Evolutionary conservation across 176 grass and related monocot species (phyloP), one percentile per base, ranked within the genome.

Genomic region (Triticum urartu): DNA sequence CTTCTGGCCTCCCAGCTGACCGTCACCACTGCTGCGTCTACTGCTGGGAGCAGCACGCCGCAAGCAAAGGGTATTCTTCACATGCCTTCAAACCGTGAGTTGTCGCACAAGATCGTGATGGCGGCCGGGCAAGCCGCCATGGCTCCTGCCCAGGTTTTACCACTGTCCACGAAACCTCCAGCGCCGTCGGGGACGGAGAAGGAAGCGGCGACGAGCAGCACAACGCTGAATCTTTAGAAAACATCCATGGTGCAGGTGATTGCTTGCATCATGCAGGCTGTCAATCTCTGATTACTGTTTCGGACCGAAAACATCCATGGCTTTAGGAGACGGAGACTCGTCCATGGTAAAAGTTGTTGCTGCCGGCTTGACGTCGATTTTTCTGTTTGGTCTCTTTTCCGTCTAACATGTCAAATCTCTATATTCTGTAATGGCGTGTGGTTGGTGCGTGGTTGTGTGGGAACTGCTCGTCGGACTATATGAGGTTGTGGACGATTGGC

Each of bases 51-150:
- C 52, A 90, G 38, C 71, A 64, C 50, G 2, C 50, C 78, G 0
- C 77, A 82, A 65, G 78, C 81, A 20, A 82, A 71, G 83, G 79
- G 83, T 35, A 24, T 89, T 65, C 42, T 75, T 35, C 69, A 32
- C 8, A 58, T 32, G 5, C 63, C 56, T 86, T 45, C 83, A 50
- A 68, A 77, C 63, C 78, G 20, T 77, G 79, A 69, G 11, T 50
- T 70, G 8, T 6, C 85, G 71, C 40, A 39, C 15, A 85, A 81
- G 15, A 67, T 65, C 77, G 64, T 90, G 15, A 36, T 54, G 43
- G 25, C 24, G n/a, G 63, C 84, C 21, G 48, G 48, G 48, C 48
- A 52, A 2, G 48, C 50, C 0, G 70, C 76, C 63, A 45, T 75
- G 56, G 43, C 22, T 45, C 17, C 77, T 30, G 20, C 34, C 11